phyloP scores from a whole-genome alignment of 768 basidiomycete species.

The Rossbeevera mucosa region DNA sequence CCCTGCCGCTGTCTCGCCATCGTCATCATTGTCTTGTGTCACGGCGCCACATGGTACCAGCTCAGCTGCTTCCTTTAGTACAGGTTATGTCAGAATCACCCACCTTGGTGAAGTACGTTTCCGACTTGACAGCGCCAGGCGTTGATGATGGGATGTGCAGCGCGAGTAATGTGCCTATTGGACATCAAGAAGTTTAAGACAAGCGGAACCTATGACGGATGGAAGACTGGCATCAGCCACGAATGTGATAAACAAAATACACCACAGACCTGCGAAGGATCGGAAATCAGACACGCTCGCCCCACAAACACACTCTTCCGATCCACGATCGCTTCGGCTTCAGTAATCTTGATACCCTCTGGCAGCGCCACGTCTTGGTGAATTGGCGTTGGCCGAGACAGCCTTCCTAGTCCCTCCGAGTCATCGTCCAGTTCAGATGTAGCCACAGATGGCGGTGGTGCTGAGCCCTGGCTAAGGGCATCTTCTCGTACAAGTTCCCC shows the following conservation, averaged over 20 bases:
- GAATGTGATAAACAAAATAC: background rate
- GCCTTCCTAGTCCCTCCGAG: constrained; percentile 1
- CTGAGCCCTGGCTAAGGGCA: constrained; percentile 25
- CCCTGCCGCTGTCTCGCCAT: constrained; percentile 92
- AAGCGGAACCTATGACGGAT: constrained; percentile 52
- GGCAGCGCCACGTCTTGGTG: constrained; percentile 37
- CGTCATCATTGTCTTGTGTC: constrained; percentile 82
- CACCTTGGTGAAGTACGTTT: constrained; percentile 70
- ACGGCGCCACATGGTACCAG: background rate
- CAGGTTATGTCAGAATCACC: constrained; percentile 4
- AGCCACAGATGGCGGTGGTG: constrained; percentile 5
- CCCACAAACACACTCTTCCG: constrained; percentile 85
- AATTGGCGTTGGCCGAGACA: background rate
- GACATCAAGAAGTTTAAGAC: constrained; percentile 64
- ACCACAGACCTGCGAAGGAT: constrained; percentile 63
- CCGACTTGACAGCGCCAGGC: constrained; percentile 77
- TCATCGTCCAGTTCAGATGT: constrained; percentile 4
- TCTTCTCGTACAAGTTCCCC: constrained; percentile 57
- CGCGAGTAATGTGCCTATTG: constrained; percentile 68
- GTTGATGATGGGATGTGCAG: constrained; percentile 75
- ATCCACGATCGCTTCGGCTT: constrained; percentile 79
- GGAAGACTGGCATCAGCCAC: background rate
- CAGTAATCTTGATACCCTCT: constrained; percentile 58
- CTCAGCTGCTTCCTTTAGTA: background rate
- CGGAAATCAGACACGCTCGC: constrained; percentile 72